Evolutionary conservation across 2,329 filamentous ascomycete species (phyloP).

Genomic region (Aspergillus transmontanensis): DNA sequence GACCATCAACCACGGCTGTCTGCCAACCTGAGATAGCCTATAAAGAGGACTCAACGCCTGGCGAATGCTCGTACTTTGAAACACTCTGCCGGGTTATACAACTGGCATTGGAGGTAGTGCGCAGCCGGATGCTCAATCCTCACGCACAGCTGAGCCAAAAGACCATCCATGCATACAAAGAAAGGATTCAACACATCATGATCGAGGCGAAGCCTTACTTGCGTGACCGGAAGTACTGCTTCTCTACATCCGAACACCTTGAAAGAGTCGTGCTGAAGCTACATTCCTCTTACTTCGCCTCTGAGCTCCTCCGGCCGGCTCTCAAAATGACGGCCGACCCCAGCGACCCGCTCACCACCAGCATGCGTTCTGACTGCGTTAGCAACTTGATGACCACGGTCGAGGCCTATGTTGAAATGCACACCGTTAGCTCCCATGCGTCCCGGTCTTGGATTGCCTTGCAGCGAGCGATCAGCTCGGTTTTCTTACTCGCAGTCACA

Average conservation of each 20-base stretch:
- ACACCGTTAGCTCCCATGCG: constrained; percentile 44
- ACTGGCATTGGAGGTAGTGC: constrained; percentile 59
- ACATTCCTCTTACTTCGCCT: constrained; percentile 64
- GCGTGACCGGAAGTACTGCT: constrained; percentile 53
- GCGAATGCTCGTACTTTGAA: constrained; percentile 59
- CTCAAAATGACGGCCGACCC: constrained; percentile 55
- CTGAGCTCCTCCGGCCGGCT: constrained; percentile 63
- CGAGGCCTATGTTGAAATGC: constrained; percentile 62
- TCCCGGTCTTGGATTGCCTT: constrained; percentile 51
- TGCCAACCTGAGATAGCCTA: constrained; percentile 55
- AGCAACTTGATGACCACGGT: constrained; percentile 59
- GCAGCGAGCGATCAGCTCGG: constrained; percentile 51
- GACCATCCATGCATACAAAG: constrained; percentile 59
- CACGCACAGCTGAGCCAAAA: constrained; percentile 56
- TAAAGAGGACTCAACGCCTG: constrained; percentile 49
- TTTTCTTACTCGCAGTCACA: constrained; percentile 50
- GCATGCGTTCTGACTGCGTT: constrained; percentile 57
- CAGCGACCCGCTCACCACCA: constrained; percentile 40
- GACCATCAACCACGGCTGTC: constrained; percentile 59
- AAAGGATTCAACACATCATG: constrained; percentile 60
- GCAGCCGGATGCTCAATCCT: constrained; percentile 58
- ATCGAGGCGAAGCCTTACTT: constrained; percentile 60
- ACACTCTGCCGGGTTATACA: constrained; percentile 60
- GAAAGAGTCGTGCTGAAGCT: constrained; percentile 64
- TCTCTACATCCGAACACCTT: constrained; percentile 52